Conservation (phyloP, 768 basidiomycete species). For the Tremella mesenterica region DNA sequence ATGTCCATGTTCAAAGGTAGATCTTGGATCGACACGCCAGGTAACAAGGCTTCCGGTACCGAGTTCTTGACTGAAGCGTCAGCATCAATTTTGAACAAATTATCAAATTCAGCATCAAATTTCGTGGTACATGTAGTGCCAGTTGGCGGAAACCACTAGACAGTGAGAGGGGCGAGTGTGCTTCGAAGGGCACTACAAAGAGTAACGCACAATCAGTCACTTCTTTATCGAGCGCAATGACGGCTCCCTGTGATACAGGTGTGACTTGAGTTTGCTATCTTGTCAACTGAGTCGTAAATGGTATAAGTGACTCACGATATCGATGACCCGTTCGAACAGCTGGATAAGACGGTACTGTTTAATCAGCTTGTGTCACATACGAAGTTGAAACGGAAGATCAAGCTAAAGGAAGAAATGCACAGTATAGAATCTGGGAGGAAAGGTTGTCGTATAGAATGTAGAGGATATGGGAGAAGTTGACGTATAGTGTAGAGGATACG, state of each 20-base stretch:
- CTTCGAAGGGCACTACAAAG: too few relatives aligned
- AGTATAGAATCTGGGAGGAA: too few relatives aligned
- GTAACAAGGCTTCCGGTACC: conserved; percentile 32
- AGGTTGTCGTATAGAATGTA: too few relatives aligned
- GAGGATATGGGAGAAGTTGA: too few relatives aligned
- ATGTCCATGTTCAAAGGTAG: conserved; percentile 30
- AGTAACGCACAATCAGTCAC: conserved; percentile 26
- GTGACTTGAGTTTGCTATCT: conserved; percentile 35
- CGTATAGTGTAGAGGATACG: too few relatives aligned
- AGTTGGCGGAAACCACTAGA: too few relatives aligned
- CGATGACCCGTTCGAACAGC: conserved; percentile 39
- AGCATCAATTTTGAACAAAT: not conserved
- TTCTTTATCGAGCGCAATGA: conserved; percentile 35
- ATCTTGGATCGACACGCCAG: conserved; percentile 23
- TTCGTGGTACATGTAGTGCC: too few relatives aligned
- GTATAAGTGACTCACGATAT: conserved; percentile 18
- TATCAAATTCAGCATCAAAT: too few relatives aligned
- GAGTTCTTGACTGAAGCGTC: conserved; percentile 27
- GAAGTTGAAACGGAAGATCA: not conserved
- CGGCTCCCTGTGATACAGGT: conserved; percentile 21
- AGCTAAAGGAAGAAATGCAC: too few relatives aligned
- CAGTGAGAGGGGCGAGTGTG: too few relatives aligned
- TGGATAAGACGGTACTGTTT: conserved; percentile 29
- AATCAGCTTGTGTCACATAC: too few relatives aligned
- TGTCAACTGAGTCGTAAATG: not conserved